Conservation (phyloP, 2,329 filamentous ascomycete genomes). For the Scortechinia acanthostroma region DNA sequence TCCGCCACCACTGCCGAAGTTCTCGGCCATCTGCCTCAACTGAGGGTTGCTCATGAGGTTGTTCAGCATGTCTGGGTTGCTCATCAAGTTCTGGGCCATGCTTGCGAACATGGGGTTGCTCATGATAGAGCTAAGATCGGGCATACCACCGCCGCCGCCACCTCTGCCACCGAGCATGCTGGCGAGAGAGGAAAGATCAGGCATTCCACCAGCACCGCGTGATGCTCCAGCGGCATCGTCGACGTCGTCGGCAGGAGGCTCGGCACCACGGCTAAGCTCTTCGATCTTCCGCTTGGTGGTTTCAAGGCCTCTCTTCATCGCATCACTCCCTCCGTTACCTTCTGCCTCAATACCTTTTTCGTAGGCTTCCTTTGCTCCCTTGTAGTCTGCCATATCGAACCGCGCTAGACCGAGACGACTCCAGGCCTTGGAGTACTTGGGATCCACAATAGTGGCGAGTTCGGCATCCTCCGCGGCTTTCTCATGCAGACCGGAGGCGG, state of each 20-base stretch:
- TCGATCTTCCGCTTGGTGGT: conserved; percentile 83
- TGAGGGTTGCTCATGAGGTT: conserved; percentile 92
- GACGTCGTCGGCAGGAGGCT: conserved; percentile 4
- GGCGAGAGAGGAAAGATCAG: conserved; percentile 64
- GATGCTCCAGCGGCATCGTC: not conserved
- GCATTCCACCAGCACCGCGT: conserved; percentile 44
- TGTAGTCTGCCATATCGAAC: conserved; percentile 84
- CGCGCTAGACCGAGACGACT: conserved; percentile 83
- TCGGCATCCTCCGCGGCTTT: conserved; percentile 83
- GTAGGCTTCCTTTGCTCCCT: conserved; percentile 92
- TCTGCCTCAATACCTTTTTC: conserved; percentile 86
- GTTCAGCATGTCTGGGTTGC: conserved; percentile 84
- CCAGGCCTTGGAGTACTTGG: conserved; percentile 96
- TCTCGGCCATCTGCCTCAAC: conserved; percentile 78
- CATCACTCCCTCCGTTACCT: conserved; percentile 86
- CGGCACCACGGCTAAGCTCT: conserved; percentile 53
- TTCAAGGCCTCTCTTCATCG: conserved; percentile 95
- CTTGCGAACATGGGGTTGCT: conserved; percentile 95
- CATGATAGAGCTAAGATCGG: conserved; percentile 81
- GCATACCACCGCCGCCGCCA: conserved; percentile 72
- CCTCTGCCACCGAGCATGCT: conserved; percentile 63
- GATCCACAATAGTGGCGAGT: conserved; percentile 79
- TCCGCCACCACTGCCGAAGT: conserved; percentile 70
- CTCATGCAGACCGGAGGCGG: conserved; percentile 75
- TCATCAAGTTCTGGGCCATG: conserved; percentile 97